Evolutionary conservation across 2,329 filamentous ascomycete species (phyloP).

Genomic region (Septoria petroselini): DNA sequence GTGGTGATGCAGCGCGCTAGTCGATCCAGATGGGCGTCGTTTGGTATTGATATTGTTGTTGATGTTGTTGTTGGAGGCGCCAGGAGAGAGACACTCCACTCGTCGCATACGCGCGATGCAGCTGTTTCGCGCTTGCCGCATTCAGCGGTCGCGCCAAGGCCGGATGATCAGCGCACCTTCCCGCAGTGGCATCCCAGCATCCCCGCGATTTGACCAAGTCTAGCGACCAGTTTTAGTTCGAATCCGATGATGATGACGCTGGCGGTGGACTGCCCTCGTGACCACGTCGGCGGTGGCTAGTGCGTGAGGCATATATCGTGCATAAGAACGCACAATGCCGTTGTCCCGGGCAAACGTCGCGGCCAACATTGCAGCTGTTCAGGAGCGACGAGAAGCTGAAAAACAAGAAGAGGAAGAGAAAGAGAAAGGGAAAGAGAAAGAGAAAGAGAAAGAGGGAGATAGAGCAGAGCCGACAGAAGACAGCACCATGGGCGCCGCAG

Average conservation of each 20-base stretch:
- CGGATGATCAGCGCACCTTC: no score
- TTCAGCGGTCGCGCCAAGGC: no score
- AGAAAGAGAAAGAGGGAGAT: not conserved
- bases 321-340: constrained; percentile 3
- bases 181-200: no score
- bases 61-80: no score
- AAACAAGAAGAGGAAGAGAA: no score
- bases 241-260: not conserved
- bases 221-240: not conserved
- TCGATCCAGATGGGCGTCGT: no score
- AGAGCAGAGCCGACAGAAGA: not conserved
- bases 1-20: no score
- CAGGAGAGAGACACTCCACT: no score
- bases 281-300: not conserved
- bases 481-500: constrained; percentile 3
- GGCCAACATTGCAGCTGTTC: constrained; percentile 3
- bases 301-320: not conserved
- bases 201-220: not conserved
- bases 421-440: not conserved
- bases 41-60: no score
- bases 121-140: no score
- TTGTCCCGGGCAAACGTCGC: not conserved
- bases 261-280: not conserved
- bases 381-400: no score
- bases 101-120: no score